Conservation (phyloP, 1,139 yeast genomes). For the Kodamaea plutei region DNA sequence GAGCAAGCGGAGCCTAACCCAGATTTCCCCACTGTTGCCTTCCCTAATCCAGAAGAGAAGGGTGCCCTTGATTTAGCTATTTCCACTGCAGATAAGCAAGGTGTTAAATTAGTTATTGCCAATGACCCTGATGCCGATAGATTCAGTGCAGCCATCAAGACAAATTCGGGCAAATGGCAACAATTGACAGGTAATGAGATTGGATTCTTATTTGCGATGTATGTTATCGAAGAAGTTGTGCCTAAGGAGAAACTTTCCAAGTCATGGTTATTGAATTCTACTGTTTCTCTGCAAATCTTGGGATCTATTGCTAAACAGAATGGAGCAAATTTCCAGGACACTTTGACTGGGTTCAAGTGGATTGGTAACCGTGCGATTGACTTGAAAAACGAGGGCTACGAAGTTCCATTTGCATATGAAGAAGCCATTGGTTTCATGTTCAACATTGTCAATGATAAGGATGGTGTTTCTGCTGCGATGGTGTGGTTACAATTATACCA, state of each 20-base stretch:
- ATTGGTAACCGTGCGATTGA: slow-evolving; percentile 86
- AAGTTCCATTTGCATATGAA: slow-evolving; percentile 87
- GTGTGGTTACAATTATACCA: slow-evolving; percentile 74
- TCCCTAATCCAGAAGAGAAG: slow-evolving; percentile 94
- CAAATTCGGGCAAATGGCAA: slow-evolving; percentile 47
- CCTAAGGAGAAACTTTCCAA: slow-evolving; percentile 24
- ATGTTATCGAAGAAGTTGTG: slow-evolving; percentile 40
- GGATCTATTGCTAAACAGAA: slow-evolving; percentile 60
- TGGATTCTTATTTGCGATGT: slow-evolving; percentile 79
- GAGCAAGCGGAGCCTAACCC: slow-evolving; percentile 80
- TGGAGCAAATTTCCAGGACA: slow-evolving; percentile 68
- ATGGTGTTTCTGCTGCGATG: slow-evolving; percentile 79
- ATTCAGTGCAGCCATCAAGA: slow-evolving; percentile 69
- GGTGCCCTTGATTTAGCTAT: slow-evolving; percentile 84
- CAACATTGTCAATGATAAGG: slow-evolving; percentile 82
- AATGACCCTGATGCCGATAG: slow-evolving; percentile 98
- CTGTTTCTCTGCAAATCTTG: slow-evolving; percentile 85
- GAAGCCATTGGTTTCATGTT: slow-evolving; percentile 98
- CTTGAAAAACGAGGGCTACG: slow-evolving; percentile 56
- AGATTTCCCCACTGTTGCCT: slow-evolving; percentile 73
- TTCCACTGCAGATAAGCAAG: slow-evolving; percentile 42
- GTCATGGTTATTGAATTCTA: slow-evolving; percentile 74
- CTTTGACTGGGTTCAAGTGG: slow-evolving; percentile 97
- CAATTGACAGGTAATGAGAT: slow-evolving; percentile 91
- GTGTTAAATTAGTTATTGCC: slow-evolving; percentile 62